phyloP scores from a whole-genome alignment of 169 alveolate genomes.

The Plasmodium berghei region DNA sequence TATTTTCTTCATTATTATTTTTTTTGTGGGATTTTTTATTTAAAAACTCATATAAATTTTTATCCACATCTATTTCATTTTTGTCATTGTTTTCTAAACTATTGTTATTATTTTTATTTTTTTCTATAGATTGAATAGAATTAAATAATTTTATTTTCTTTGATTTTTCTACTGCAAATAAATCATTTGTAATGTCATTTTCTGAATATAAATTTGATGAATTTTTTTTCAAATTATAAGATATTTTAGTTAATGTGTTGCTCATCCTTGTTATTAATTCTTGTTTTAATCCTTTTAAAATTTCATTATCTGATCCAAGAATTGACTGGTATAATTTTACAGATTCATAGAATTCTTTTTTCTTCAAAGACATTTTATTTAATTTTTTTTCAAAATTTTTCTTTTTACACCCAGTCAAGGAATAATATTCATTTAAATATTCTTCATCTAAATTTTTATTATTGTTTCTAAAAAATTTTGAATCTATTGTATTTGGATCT shows the following conservation, averaged over 20 bases:
- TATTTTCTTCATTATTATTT: not conserved
- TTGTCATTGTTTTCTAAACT: not conserved
- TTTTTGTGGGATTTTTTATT: not conserved
- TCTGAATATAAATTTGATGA: constrained; percentile 23
- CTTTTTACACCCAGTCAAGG: constrained; percentile 46
- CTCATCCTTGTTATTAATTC: constrained; percentile 71
- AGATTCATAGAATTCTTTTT: constrained; percentile 78
- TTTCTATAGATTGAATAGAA: constrained; percentile 3
- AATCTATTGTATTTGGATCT: constrained; percentile 65
- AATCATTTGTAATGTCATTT: not conserved
- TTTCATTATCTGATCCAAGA: constrained; percentile 73
- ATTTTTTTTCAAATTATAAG: constrained; percentile 2
- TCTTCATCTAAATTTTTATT: constrained; percentile 30
- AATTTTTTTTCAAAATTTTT: constrained; percentile 36
- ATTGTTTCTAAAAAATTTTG: constrained; percentile 30
- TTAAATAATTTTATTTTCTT: constrained; percentile 21
- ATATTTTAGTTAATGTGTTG: constrained; percentile 36
- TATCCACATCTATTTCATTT: not conserved
- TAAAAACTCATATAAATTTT: not conserved
- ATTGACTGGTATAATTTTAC: constrained; percentile 81
- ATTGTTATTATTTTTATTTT: not conserved
- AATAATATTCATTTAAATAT: constrained; percentile 38
- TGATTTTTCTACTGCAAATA: not conserved
- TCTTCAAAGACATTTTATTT: constrained; percentile 29
- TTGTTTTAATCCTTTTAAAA: constrained; percentile 62